These are phyloP conservation scores for Chlorella sp. DNA, from an alignment of 139 green algal species.

Conservation along the genomic window DNA sequence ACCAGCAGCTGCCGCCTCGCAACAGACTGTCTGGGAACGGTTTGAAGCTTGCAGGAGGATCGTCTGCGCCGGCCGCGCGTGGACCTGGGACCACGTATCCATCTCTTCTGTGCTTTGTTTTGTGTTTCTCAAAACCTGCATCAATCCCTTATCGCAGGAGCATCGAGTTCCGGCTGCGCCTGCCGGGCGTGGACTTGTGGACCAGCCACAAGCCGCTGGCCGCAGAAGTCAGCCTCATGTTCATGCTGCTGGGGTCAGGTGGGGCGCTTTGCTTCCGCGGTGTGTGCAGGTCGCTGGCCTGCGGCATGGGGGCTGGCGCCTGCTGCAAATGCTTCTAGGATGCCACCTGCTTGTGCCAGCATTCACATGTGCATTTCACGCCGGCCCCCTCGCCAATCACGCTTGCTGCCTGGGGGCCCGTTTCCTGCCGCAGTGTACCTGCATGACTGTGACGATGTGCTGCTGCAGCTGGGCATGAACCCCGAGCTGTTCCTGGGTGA, in stretches of 20 bases:
- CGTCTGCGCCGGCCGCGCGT: too few relatives aligned
- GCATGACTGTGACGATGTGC: conserved; percentile 27
- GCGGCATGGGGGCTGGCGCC: background rate
- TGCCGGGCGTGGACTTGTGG: conserved; percentile 71
- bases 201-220: conserved; percentile 57
- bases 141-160: conserved; percentile 25
- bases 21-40: too few relatives aligned
- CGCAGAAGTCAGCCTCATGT: conserved; percentile 71
- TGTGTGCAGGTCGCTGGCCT: background rate
- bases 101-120: too few relatives aligned
- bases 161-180: conserved; percentile 69
- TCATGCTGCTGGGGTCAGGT: conserved; percentile 77
- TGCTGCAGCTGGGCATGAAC: conserved; percentile 24
- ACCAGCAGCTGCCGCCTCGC: too few relatives aligned
- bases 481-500: conserved; percentile 15
- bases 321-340: too few relatives aligned
- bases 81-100: too few relatives aligned
- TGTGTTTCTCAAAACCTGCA: too few relatives aligned
- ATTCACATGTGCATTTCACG: too few relatives aligned
- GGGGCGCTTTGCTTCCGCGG: background rate
- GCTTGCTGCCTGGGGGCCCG: too few relatives aligned
- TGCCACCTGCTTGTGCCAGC: too few relatives aligned
- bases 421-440: conserved; percentile 18
- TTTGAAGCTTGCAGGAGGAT: too few relatives aligned
- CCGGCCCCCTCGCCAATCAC: too few relatives aligned